Conservation (phyloP, 2,329 filamentous ascomycete species). For the Alternaria angustiovoidea region DNA sequence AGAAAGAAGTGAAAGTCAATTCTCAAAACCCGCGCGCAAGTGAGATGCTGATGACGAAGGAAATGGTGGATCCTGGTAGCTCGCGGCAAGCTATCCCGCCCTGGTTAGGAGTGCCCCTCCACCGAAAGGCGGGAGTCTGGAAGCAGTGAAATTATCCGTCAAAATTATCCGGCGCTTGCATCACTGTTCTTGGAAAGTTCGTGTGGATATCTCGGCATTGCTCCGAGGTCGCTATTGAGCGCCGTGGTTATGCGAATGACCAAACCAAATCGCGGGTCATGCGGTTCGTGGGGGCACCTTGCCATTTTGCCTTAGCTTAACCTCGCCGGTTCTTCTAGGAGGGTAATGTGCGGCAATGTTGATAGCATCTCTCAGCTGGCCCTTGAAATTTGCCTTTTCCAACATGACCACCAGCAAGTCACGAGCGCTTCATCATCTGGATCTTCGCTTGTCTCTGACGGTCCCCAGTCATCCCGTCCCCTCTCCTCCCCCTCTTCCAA, state of each 20-base stretch:
- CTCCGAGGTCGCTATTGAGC: constrained; percentile 34
- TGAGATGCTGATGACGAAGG: constrained; percentile 35
- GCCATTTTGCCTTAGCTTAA: background rate
- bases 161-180: constrained; percentile 45
- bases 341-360: constrained; percentile 13
- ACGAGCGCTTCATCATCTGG: constrained; percentile 59
- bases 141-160: constrained; percentile 40
- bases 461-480: constrained; percentile 78
- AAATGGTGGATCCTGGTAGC: constrained; percentile 35
- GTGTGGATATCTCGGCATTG: constrained; percentile 25
- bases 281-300: constrained; percentile 9
- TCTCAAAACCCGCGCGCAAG: constrained; percentile 28
- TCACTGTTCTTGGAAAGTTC: constrained; percentile 27
- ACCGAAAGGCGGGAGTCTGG: constrained; percentile 33
- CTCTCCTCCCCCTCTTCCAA: constrained; percentile 69
- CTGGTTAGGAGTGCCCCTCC: constrained; percentile 29
- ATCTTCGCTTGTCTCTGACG: constrained; percentile 54
- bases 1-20: constrained; percentile 15
- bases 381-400: constrained; percentile 48
- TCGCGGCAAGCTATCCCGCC: constrained; percentile 40
- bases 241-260: constrained; percentile 27
- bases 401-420: constrained; percentile 75
- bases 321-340: constrained; percentile 2
- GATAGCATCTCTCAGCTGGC: constrained; percentile 21
- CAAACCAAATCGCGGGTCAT: constrained; percentile 8